Evolutionary conservation across 177 flowering plant species (phyloP).

Genomic region (Vitis hybrid): DNA sequence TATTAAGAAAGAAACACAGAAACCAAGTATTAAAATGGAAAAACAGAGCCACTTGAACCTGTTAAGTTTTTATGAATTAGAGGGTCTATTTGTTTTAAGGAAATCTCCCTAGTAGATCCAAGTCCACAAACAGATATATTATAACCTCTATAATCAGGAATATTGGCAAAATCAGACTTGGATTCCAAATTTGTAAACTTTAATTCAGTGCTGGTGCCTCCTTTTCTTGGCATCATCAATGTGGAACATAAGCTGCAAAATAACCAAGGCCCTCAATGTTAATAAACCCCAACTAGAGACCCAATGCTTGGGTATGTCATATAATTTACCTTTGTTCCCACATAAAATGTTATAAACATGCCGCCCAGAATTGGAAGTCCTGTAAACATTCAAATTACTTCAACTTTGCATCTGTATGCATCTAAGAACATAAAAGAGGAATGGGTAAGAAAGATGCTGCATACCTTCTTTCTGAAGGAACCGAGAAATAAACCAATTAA

Average conservation of each 20-base stretch:
- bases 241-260: slow-evolving; percentile 88
- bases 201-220: neutral
- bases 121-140: no score
- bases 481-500: slow-evolving; percentile 66
- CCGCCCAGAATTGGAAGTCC: slow-evolving; percentile 72
- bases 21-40: no score
- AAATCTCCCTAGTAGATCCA: no score
- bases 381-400: slow-evolving; percentile 26
- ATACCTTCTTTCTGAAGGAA: slow-evolving; percentile 76
- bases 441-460: slow-evolving; percentile 1
- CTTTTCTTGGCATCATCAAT: slow-evolving; percentile 52
- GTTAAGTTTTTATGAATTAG: no score
- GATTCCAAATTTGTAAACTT: no score
- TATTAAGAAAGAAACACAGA: no score
- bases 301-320: neutral
- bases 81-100: no score
- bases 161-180: no score
- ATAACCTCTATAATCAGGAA: no score
- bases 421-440: neutral
- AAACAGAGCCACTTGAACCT: no score
- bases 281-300: neutral
- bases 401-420: neutral
- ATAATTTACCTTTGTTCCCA: slow-evolving; percentile 83
- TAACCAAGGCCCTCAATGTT: neutral
- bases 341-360: slow-evolving; percentile 77